Percentiles rank a stretch among this genome's conserved stretches.
These are phyloP conservation scores for Bacterosira constricta DNA, from an alignment of 108 stramenopile genomes.

Conservation along the genomic window DNA sequence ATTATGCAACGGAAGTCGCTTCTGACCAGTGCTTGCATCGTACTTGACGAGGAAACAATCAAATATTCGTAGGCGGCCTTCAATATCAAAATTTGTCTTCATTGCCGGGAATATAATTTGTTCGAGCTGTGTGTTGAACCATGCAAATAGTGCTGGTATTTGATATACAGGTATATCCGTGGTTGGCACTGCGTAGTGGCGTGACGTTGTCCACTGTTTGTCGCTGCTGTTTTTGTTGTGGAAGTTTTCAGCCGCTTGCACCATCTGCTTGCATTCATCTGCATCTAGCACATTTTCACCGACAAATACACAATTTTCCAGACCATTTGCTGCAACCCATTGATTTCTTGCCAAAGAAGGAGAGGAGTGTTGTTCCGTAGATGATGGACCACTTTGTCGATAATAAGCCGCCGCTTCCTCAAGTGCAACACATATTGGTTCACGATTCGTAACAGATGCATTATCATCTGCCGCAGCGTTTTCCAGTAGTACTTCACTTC, in stretches of 20 bases:
- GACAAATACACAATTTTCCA: too few species aligned
- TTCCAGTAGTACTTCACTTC: too few species aligned
- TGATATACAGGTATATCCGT: constrained; percentile 66
- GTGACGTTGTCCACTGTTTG: constrained; percentile 73
- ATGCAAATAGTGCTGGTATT: constrained; percentile 50
- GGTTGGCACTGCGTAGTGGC: constrained; percentile 72
- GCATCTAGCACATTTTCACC: too few species aligned
- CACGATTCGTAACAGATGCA: too few species aligned
- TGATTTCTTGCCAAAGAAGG: too few species aligned
- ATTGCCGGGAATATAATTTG: constrained; percentile 59
- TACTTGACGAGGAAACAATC: constrained; percentile 92
- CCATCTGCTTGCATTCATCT: constrained; percentile 50
- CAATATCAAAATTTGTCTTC: constrained; percentile 40
- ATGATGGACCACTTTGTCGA: too few species aligned
- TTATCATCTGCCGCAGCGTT: too few species aligned
- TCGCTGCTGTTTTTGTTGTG: constrained; percentile 17
- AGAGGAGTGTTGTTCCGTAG: too few species aligned
- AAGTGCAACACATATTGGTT: too few species aligned
- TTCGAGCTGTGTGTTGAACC: constrained; percentile 42
- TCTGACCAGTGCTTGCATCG: constrained; percentile 64
- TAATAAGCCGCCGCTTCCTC: too few species aligned
- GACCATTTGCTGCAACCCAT: too few species aligned
- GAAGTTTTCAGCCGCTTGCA: constrained; percentile 62
- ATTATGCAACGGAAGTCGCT: constrained; percentile 73
- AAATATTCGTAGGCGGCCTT: constrained; percentile 50